phyloP scores from a whole-genome alignment of 2,329 filamentous ascomycete species.

The Venturia aucupariae region DNA sequence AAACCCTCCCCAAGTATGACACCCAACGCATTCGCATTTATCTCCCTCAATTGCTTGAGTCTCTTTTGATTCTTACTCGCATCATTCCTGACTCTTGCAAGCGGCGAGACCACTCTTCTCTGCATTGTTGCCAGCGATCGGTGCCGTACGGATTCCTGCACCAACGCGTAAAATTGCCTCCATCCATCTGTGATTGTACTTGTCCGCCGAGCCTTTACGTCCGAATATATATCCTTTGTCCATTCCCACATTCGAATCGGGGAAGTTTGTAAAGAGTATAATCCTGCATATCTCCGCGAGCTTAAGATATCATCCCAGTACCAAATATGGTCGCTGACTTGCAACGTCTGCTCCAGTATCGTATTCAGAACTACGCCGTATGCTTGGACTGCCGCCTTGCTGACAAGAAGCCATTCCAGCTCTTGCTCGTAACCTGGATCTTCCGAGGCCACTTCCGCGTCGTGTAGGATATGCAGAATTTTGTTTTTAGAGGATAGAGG shows the following conservation, averaged over 20 bases:
- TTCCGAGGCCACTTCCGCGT: conserved; percentile 22
- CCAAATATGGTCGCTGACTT: conserved; percentile 77
- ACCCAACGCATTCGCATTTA: conserved; percentile 79
- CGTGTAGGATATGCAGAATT: conserved; percentile 4
- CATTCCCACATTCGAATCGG: conserved; percentile 67
- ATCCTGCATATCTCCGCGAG: conserved; percentile 65
- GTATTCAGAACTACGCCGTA: conserved; percentile 73
- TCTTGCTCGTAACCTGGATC: conserved; percentile 56
- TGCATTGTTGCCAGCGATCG: conserved; percentile 63
- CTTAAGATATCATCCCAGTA: conserved; percentile 89
- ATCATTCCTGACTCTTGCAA: conserved; percentile 66
- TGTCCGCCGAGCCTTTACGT: conserved; percentile 39
- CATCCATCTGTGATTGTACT: conserved; percentile 32
- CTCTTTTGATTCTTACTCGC: conserved; percentile 63
- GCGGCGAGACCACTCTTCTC: conserved; percentile 63
- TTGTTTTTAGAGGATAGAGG: conserved; percentile 6
- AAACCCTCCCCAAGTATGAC: conserved; percentile 81
- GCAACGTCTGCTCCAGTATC: conserved; percentile 73
- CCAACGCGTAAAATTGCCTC: conserved; percentile 67
- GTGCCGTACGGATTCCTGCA: conserved; percentile 65
- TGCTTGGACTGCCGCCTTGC: conserved; percentile 85
- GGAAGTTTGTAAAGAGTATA: conserved; percentile 82
- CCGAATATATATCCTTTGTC: conserved; percentile 58
- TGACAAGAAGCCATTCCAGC: conserved; percentile 81
- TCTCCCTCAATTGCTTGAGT: conserved; percentile 63